phyloP scores from a whole-genome alignment of 371 early-diverging fungal species.

The Rhizomucor pusillus region DNA sequence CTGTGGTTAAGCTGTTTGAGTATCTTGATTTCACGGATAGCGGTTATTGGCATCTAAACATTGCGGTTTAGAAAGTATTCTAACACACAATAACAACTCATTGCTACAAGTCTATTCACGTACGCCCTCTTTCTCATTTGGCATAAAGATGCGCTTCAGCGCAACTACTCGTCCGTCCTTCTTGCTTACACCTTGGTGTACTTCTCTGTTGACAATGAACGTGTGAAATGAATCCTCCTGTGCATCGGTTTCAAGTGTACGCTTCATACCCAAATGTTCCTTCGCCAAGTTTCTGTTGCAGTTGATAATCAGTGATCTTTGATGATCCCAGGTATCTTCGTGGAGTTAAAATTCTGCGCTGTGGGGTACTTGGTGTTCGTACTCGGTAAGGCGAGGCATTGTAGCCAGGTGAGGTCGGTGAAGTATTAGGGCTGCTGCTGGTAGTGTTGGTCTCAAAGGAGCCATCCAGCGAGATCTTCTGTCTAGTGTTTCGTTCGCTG shows the following conservation, averaged over 20 bases:
- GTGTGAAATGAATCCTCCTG: constrained; percentile 4
- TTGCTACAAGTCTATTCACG: constrained; percentile 9
- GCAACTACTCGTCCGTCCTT: constrained; percentile 78
- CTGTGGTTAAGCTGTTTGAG: constrained; percentile 78
- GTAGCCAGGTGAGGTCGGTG: constrained; percentile 7
- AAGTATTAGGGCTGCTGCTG: neutral
- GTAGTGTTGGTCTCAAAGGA: constrained; percentile 1
- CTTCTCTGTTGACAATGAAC: constrained; percentile 58
- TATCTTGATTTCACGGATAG: constrained; percentile 93
- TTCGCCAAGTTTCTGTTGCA: constrained; percentile 83
- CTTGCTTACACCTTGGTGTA: constrained; percentile 80
- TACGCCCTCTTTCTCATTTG: constrained; percentile 91
- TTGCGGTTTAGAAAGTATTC: neutral
- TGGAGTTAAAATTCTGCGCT: neutral
- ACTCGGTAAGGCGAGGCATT: too few species aligned
- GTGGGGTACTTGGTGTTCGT: neutral
- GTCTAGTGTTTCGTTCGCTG: constrained; percentile 4
- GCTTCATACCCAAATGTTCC: constrained; percentile 90
- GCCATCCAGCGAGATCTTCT: constrained; percentile 1
- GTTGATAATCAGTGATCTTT: constrained; percentile 68
- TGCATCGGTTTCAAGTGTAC: neutral
- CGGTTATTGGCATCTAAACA: constrained; percentile 86
- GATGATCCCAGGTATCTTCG: constrained; percentile 58
- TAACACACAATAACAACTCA: too few species aligned
- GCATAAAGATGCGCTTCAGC: constrained; percentile 88